These are phyloP conservation scores for Arthrobotrys pseudoclavata DNA, from an alignment of 2,329 filamentous ascomycete species.

Conservation along the genomic window DNA sequence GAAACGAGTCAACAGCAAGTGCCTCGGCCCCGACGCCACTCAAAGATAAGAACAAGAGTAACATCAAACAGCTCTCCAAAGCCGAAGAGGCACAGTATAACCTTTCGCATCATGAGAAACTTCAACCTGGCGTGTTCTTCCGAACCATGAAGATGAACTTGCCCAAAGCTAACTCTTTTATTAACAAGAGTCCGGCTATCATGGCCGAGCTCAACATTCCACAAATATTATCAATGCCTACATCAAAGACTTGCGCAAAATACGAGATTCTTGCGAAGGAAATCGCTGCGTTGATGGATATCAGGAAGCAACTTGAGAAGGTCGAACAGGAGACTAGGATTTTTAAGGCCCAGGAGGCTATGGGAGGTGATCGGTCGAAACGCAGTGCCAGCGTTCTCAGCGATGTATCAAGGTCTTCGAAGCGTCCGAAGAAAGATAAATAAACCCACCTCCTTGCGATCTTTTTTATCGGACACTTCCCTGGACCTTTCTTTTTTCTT, in stretches of 20 bases:
- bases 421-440: conserved; percentile 59
- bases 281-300: conserved; percentile 78
- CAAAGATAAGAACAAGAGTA: conserved; percentile 57
- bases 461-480: not conserved
- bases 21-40: conserved; percentile 56
- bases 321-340: conserved; percentile 69
- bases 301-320: conserved; percentile 81
- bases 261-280: conserved; percentile 79
- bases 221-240: conserved; percentile 79
- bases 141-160: conserved; percentile 86
- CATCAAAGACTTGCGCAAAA: conserved; percentile 76
- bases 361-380: conserved; percentile 30
- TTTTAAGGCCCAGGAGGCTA: conserved; percentile 62
- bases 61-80: conserved; percentile 70
- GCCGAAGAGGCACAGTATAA: conserved; percentile 85
- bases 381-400: conserved; percentile 53
- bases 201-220: conserved; percentile 80
- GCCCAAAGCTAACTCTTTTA: conserved; percentile 81
- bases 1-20: conserved; percentile 64
- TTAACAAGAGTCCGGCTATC: conserved; percentile 81
- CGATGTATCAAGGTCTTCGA: conserved; percentile 54
- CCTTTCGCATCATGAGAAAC: conserved; percentile 85
- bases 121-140: conserved; percentile 89
- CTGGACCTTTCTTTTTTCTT: not conserved
- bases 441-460: not conserved